These are phyloP conservation scores for Nannochloropsis salina DNA, from an alignment of 108 stramenopile genomes.

Conservation along the genomic window DNA sequence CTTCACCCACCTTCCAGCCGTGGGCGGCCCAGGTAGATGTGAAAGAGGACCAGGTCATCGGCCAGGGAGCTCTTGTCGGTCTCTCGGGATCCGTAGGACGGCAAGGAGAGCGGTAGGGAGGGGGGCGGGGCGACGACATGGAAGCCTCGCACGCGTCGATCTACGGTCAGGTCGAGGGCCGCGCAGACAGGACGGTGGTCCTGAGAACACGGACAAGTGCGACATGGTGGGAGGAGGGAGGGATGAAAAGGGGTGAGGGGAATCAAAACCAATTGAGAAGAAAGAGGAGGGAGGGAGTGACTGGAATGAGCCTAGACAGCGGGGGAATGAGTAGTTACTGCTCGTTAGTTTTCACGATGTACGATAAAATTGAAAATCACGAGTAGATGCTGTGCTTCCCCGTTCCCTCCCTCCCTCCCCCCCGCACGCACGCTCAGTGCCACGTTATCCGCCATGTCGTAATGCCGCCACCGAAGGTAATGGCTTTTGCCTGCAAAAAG, in stretches of 20 bases:
- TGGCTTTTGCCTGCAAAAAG: neutral
- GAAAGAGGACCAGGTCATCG: slow-evolving; percentile 5
- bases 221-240: neutral
- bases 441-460: neutral
- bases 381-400: neutral
- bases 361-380: neutral
- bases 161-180: neutral
- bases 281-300: neutral
- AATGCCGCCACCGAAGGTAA: neutral
- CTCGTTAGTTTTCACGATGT: neutral
- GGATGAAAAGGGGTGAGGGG: neutral
- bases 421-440: neutral
- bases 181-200: neutral
- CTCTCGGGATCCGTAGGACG: neutral
- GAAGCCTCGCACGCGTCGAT: neutral
- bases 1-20: neutral
- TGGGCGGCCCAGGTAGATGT: neutral
- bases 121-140: neutral
- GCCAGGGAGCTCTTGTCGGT: neutral
- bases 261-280: neutral
- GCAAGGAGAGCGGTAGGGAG: neutral
- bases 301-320: neutral
- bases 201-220: neutral
- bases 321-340: neutral
- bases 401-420: neutral